Conservation (phyloP, 805 yeast genomes). For the Tetrapisispora phaffii region DNA sequence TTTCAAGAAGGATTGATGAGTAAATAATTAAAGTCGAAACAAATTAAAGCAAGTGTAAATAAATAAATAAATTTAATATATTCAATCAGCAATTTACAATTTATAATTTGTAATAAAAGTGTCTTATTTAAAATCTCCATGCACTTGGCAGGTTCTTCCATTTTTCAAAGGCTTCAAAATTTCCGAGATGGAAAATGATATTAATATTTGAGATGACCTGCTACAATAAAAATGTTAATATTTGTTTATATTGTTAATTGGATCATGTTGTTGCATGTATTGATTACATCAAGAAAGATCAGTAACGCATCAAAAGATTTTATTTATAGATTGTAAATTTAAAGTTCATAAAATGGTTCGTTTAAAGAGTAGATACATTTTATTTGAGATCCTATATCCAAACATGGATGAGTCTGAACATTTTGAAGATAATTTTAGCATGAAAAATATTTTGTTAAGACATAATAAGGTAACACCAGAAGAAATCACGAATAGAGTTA, state of each 20-base stretch:
- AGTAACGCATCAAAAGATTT: not conserved
- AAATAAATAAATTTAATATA: too few species aligned
- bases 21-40: not conserved
- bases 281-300: too few species aligned
- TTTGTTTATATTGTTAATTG: too few species aligned
- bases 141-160: too few species aligned
- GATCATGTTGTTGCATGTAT: too few species aligned
- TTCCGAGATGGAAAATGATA: too few species aligned
- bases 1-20: conserved; percentile 34
- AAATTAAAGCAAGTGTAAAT: not conserved
- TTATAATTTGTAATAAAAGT: too few species aligned
- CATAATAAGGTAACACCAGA: conserved; percentile 45
- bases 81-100: too few species aligned
- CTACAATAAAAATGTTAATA: too few species aligned
- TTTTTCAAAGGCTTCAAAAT: too few species aligned
- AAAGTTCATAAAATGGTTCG: conserved; percentile 57
- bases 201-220: too few species aligned
- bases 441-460: conserved; percentile 28
- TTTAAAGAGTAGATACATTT: conserved; percentile 70
- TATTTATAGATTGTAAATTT: not conserved
- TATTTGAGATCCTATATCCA: conserved; percentile 73
- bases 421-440: conserved; percentile 1
- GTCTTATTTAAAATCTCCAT: too few species aligned
- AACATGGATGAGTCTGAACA: conserved; percentile 22
- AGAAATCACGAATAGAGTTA: conserved; percentile 37